These are phyloP conservation scores for Alternaria solani DNA, from an alignment of 2,329 filamentous ascomycete species.

Conservation along the genomic window DNA sequence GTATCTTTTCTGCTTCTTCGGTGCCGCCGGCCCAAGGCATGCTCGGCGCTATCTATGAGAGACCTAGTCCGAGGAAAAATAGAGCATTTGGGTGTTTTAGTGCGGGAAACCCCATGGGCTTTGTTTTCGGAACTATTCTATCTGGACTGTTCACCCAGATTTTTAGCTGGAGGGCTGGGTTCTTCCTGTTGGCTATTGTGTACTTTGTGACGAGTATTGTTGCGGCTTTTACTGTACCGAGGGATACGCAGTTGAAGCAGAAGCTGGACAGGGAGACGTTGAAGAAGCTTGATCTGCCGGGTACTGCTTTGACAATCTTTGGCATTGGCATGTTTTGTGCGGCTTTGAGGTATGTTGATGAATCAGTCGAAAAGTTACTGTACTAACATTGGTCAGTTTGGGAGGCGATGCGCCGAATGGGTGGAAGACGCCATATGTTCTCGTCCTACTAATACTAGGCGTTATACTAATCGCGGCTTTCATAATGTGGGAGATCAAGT, in stretches of 20 bases:
- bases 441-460: constrained; percentile 69
- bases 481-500: constrained; percentile 68
- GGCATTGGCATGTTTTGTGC: constrained; percentile 72
- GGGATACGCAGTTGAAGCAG: constrained; percentile 58
- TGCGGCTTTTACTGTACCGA: constrained; percentile 69
- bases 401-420: constrained; percentile 66
- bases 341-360: constrained; percentile 61
- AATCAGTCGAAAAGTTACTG: fast-evolving
- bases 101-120: constrained; percentile 65
- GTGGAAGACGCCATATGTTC: constrained; percentile 69
- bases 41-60: constrained; percentile 69
- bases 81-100: constrained; percentile 70
- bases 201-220: constrained; percentile 67
- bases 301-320: constrained; percentile 67
- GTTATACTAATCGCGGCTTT: constrained; percentile 65
- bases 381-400: constrained; percentile 45
- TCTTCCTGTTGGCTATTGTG: constrained; percentile 69
- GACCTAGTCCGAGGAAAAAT: constrained; percentile 69
- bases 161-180: constrained; percentile 70
- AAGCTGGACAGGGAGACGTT: constrained; percentile 58
- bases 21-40: constrained; percentile 71
- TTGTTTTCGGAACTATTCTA: constrained; percentile 66
- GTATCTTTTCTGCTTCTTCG: constrained; percentile 69
- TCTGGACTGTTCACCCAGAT: constrained; percentile 68
- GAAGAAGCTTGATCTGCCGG: constrained; percentile 68